Conservation (phyloP, 164 flowering plant species). For the Nymphaea thermarum region DNA sequence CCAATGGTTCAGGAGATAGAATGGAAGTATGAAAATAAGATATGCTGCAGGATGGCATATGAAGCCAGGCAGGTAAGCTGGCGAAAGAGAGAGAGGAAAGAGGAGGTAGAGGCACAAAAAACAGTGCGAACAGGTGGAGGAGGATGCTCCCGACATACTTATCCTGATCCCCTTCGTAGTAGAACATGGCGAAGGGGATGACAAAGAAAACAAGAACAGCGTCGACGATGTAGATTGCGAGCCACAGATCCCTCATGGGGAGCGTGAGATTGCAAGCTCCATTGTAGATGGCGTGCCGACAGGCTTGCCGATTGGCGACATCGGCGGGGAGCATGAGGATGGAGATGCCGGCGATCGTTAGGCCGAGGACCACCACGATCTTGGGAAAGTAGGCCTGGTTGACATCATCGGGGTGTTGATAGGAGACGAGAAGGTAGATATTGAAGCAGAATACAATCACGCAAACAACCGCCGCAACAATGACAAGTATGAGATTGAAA, state of each 20-base stretch:
- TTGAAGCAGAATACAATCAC: constrained; percentile 75
- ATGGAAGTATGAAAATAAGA: no score
- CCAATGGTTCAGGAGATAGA: no score
- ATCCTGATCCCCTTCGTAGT: constrained; percentile 97
- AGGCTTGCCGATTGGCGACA: constrained; percentile 95
- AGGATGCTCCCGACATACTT: constrained; percentile 32
- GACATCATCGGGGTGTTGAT: constrained; percentile 89
- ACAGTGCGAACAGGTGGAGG: neutral
- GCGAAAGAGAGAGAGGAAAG: neutral
- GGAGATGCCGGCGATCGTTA: constrained; percentile 80
- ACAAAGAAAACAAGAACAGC: constrained; percentile 89
- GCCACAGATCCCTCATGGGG: constrained; percentile 97
- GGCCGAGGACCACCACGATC: constrained; percentile 86
- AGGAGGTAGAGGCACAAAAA: neutral
- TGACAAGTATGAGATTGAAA: constrained; percentile 83
- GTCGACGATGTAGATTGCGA: constrained; percentile 72
- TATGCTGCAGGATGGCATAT: no score
- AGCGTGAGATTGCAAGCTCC: constrained; percentile 90
- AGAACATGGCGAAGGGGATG: constrained; percentile 96
- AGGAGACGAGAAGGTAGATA: constrained; percentile 84
- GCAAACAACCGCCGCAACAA: constrained; percentile 82
- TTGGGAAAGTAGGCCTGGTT: constrained; percentile 98
- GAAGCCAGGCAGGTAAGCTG: neutral
- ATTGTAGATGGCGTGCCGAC: constrained; percentile 77
- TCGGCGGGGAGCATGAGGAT: constrained; percentile 97